phyloP scores from a whole-genome alignment of 306 rosid species.

The Rosa rugosa region DNA sequence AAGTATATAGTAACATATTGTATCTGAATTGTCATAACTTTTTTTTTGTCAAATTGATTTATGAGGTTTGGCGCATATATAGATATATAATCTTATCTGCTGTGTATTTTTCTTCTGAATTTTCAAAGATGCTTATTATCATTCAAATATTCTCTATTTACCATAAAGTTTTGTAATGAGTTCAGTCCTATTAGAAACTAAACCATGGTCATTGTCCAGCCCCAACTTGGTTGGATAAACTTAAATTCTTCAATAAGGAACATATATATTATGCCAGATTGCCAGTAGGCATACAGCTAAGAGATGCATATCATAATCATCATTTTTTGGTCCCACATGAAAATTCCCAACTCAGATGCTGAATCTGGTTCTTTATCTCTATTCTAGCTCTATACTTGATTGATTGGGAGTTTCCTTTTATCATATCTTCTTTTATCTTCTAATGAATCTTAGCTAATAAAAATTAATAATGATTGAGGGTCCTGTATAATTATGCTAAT shows the following conservation, averaged over 20 bases:
- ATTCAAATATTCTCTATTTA: background rate
- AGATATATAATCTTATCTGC: no score
- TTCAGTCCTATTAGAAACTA: background rate
- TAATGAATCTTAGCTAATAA: background rate
- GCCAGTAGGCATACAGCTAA: constrained; percentile 26
- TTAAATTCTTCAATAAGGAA: background rate
- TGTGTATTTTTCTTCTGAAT: no score
- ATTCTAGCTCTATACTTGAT: background rate
- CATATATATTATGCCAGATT: background rate
- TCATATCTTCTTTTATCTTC: background rate
- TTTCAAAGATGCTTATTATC: no score
- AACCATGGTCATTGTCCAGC: background rate
- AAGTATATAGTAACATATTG: no score
- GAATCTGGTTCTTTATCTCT: constrained; percentile 15
- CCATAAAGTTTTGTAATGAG: background rate
- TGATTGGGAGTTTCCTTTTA: background rate
- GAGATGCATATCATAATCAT: constrained; percentile 22
- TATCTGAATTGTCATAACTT: no score
- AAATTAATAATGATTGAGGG: background rate
- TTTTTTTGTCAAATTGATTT: no score
- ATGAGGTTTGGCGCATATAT: no score
- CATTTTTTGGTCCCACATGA: constrained; percentile 24
- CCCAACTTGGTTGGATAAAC: constrained; percentile 7
- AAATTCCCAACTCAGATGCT: constrained; percentile 13
- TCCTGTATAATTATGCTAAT: constrained; percentile 11